These are phyloP conservation scores for Arctium minus DNA, from an alignment of 129 eudicot genomes.

Conservation along the genomic window DNA sequence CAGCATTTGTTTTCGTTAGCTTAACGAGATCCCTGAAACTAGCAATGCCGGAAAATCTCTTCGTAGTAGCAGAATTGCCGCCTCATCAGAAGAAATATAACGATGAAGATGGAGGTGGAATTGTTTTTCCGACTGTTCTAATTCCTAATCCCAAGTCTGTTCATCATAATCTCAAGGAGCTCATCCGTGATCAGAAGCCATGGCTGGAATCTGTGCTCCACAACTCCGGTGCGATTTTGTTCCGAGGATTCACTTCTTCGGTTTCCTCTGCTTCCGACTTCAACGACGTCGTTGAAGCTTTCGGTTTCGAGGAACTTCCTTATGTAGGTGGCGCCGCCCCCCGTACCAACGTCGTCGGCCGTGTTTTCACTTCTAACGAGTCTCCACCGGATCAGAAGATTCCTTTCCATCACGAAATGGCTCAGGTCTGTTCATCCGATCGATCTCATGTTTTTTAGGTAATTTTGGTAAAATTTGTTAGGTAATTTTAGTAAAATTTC, in stretches of 20 bases:
- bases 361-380: constrained; percentile 93
- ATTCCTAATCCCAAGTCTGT: constrained; percentile 30
- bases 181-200: constrained; percentile 48
- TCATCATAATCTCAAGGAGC: constrained; percentile 19
- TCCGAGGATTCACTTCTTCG: constrained; percentile 55
- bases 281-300: constrained; percentile 89
- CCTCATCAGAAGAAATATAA: constrained; percentile 54
- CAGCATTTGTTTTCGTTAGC: neutral
- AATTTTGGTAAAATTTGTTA: too few species aligned
- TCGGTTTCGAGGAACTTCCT: constrained; percentile 81
- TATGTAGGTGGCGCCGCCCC: constrained; percentile 98
- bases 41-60: constrained; percentile 42
- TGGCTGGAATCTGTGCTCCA: constrained; percentile 56
- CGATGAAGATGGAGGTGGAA: constrained; percentile 13
- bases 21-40: neutral
- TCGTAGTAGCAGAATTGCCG: constrained; percentile 35
- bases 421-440: constrained; percentile 51
- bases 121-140: constrained; percentile 56
- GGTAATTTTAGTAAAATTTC: too few species aligned
- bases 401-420: constrained; percentile 97
- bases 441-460: neutral
- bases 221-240: constrained; percentile 61
- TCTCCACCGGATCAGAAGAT: constrained; percentile 97
- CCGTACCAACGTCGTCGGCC: constrained; percentile 74
- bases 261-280: constrained; percentile 63